Evolutionary conservation across 1,284 basidiomycete genomes (phyloP).

Genomic region (Ustilago crameri): DNA sequence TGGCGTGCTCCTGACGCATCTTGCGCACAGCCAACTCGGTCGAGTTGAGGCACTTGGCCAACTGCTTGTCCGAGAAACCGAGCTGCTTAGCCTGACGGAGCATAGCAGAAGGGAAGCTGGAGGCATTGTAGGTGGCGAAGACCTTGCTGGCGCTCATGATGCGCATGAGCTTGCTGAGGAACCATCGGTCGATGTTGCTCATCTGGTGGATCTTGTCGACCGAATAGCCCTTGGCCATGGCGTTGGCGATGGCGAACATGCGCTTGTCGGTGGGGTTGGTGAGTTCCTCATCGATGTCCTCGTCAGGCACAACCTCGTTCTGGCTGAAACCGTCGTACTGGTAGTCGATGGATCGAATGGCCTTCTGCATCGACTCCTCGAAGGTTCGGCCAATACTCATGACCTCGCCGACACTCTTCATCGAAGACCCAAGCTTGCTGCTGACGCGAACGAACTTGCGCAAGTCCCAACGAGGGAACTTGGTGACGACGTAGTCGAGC

Average conservation of each 20-base stretch:
- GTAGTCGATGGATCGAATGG: slow-evolving; percentile 94
- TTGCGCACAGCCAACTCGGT: slow-evolving; percentile 89
- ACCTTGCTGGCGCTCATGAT: slow-evolving; percentile 56
- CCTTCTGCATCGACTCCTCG: slow-evolving; percentile 98
- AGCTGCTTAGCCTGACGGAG: slow-evolving; percentile 90
- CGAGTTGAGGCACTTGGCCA: slow-evolving; percentile 82
- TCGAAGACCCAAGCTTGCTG: slow-evolving; percentile 63
- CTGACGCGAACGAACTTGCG: slow-evolving; percentile 83
- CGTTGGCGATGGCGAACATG: slow-evolving; percentile 88
- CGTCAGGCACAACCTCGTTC: slow-evolving; percentile 79
- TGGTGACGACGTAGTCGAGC: slow-evolving; percentile 96
- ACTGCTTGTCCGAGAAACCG: slow-evolving; percentile 93
- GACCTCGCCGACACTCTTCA: slow-evolving; percentile 99
- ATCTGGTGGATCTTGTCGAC: slow-evolving; percentile 96
- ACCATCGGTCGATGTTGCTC: slow-evolving; percentile 98
- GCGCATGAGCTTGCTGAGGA: slow-evolving; percentile 83
- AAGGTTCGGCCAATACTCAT: slow-evolving; percentile 99
- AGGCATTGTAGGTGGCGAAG: slow-evolving; percentile 76
- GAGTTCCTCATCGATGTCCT: slow-evolving; percentile 85
- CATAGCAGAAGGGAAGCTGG: slow-evolving; percentile 76
- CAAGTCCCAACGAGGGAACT: slow-evolving; percentile 98
- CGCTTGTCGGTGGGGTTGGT: slow-evolving; percentile 89
- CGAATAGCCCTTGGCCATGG: slow-evolving; percentile 87
- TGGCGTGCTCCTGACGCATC: slow-evolving; percentile 83
- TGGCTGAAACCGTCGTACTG: slow-evolving; percentile 89